These are phyloP conservation scores for Apiospora pterosperma DNA, from an alignment of 2,329 filamentous ascomycete genomes.

Conservation along the genomic window DNA sequence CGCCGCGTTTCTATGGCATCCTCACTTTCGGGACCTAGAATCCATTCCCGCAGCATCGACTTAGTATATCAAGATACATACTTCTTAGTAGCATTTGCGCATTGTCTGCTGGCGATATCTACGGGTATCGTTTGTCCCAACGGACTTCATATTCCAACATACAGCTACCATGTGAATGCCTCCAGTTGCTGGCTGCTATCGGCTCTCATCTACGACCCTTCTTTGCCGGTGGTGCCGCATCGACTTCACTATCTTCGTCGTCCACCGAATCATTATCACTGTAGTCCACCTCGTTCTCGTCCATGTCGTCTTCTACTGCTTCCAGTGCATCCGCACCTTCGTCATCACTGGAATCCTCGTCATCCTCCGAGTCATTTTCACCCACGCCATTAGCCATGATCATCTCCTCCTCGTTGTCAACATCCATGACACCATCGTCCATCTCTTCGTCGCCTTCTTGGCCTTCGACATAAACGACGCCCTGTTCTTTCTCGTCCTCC, in stretches of 20 bases:
- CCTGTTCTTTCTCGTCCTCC: slow-evolving; percentile 63
- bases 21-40: not conserved
- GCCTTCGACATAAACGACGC: slow-evolving; percentile 83
- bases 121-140: slow-evolving; percentile 11
- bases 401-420: slow-evolving; percentile 55
- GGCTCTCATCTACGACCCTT: slow-evolving; percentile 9
- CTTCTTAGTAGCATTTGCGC: not conserved
- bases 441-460: slow-evolving; percentile 57
- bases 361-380: slow-evolving; percentile 58
- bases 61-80: not conserved
- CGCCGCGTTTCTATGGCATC: not conserved
- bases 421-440: slow-evolving; percentile 43
- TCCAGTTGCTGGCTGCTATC: not conserved
- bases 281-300: slow-evolving; percentile 55
- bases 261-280: slow-evolving; percentile 58
- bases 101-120: not conserved
- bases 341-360: slow-evolving; percentile 36
- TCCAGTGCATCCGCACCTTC: slow-evolving; percentile 42
- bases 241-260: slow-evolving; percentile 50
- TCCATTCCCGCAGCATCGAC: not conserved
- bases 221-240: slow-evolving; percentile 45
- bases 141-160: slow-evolving; percentile 7
- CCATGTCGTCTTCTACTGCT: slow-evolving; percentile 39
- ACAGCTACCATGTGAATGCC: not conserved
- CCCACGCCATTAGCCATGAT: slow-evolving; percentile 49